Percentiles rank a stretch among this genome's conserved stretches.
These are phyloP conservation scores for Lactarius deliciosus DNA, from an alignment of 768 basidiomycete genomes.

Conservation along the genomic window DNA sequence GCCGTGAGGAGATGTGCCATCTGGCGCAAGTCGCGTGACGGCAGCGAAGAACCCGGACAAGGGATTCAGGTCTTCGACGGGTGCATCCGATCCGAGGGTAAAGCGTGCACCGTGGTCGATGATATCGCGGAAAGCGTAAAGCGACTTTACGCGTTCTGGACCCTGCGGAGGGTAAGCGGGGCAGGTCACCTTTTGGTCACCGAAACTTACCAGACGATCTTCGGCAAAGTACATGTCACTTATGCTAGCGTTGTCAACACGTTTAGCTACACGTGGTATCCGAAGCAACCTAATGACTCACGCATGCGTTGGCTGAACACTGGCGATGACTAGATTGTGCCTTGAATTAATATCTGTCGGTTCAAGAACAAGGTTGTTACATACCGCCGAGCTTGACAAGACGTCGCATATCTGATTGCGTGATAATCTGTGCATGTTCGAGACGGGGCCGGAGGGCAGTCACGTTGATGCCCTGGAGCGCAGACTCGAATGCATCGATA, in stretches of 20 bases:
- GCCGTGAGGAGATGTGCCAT: slow-evolving; percentile 80
- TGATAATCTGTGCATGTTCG: slow-evolving; percentile 91
- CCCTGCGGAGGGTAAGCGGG: slow-evolving; percentile 48
- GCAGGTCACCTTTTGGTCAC: slow-evolving; percentile 2
- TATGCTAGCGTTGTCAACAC: slow-evolving; percentile 44
- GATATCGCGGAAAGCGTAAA: slow-evolving; percentile 85
- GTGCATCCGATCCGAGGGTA: slow-evolving; percentile 85
- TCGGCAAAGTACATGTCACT: slow-evolving; percentile 92
- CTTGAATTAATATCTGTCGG: slow-evolving; percentile 1
- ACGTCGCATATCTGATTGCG: slow-evolving; percentile 68
- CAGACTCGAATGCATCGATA: slow-evolving; percentile 76
- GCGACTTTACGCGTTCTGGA: slow-evolving; percentile 74
- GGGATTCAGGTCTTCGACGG: slow-evolving; percentile 86
- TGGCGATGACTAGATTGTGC: slow-evolving; percentile 68
- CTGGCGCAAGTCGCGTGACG: slow-evolving; percentile 65
- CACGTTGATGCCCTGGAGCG: slow-evolving; percentile 59
- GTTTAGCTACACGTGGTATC: slow-evolving; percentile 10
- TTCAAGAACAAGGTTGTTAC: slow-evolving; percentile 27
- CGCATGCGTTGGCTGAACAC: slow-evolving; percentile 88
- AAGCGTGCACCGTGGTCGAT: slow-evolving; percentile 64
- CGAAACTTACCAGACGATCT: slow-evolving; percentile 60
- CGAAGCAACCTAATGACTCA: slow-evolving; percentile 41
- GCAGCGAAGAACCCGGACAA: slow-evolving; percentile 87
- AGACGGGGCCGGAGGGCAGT: slow-evolving; percentile 71
- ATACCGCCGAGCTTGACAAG: slow-evolving; percentile 78